These are phyloP conservation scores for Hyaloscypha bicolor DNA, from an alignment of 495 filamentous ascomycete genomes.

Conservation along the genomic window DNA sequence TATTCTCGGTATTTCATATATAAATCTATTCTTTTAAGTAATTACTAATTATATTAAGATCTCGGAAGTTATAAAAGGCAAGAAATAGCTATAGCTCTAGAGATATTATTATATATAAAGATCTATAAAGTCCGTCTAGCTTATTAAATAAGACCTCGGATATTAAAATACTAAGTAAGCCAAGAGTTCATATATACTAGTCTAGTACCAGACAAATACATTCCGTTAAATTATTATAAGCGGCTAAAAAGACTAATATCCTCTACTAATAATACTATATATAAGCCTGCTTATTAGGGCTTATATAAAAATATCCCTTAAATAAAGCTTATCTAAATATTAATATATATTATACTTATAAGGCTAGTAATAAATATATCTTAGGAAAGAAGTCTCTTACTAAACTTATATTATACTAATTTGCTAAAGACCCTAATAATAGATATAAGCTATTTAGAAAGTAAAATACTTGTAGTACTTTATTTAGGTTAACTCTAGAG, in stretches of 20 bases:
- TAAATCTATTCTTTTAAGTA: conserved; percentile 21
- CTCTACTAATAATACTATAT: conserved; percentile 21
- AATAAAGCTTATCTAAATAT: conserved; percentile 1
- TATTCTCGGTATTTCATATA: conserved; percentile 27
- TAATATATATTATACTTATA: background rate
- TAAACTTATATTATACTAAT: too few relatives aligned
- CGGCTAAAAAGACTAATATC: conserved; percentile 12
- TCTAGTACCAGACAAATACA: conserved; percentile 12
- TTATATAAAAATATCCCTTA: conserved; percentile 17
- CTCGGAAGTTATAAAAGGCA: conserved; percentile 18
- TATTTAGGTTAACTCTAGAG: conserved; percentile 46
- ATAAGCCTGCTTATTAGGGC: conserved; percentile 20
- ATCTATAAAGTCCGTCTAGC: conserved; percentile 23
- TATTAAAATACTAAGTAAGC: conserved; percentile 23
- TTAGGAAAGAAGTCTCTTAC: conserved; percentile 6
- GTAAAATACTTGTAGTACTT: conserved; percentile 4
- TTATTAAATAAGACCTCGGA: conserved; percentile 23
- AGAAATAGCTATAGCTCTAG: conserved; percentile 20
- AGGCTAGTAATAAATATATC: conserved; percentile 7
- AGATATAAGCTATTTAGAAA: conserved; percentile 3
- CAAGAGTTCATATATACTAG: conserved; percentile 7
- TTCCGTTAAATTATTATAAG: conserved; percentile 15
- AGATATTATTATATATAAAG: conserved; percentile 24
- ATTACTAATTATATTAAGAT: conserved; percentile 18
- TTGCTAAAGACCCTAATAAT: background rate